Percentiles rank a stretch among this genome's conserved stretches.
Evolutionary conservation across 2,329 filamentous ascomycete genomes (phyloP).

Genomic region (Plenodomus tracheiphilus): DNA sequence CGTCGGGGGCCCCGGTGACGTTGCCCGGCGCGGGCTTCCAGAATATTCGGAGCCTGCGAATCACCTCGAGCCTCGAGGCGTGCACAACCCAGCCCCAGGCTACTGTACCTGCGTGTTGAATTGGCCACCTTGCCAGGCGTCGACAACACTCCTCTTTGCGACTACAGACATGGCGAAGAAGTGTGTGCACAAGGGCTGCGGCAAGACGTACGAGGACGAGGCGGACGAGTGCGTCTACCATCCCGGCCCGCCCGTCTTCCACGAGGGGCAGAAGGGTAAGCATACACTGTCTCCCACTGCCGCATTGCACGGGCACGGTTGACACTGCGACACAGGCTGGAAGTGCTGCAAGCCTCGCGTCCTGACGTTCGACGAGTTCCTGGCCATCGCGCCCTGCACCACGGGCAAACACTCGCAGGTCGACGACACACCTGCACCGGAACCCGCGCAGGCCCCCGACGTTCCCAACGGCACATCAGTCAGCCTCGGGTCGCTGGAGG

Average conservation of each 20-base stretch:
- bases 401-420: slow-evolving; percentile 89
- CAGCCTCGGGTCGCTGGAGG: slow-evolving; percentile 35
- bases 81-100: slow-evolving; percentile 6
- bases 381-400: slow-evolving; percentile 88
- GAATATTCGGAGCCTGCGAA: slow-evolving; percentile 38
- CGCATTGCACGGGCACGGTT: not conserved
- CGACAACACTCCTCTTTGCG: not conserved
- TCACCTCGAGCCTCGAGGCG: slow-evolving; percentile 19
- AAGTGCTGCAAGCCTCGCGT: slow-evolving; percentile 98
- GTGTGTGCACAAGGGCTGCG: slow-evolving; percentile 96
- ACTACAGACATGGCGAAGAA: slow-evolving; percentile 67
- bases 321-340: slow-evolving; percentile 69
- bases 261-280: slow-evolving; percentile 95
- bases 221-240: slow-evolving; percentile 89
- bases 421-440: slow-evolving; percentile 66
- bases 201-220: slow-evolving; percentile 80
- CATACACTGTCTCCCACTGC: slow-evolving; percentile 1
- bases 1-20: slow-evolving; percentile 32
- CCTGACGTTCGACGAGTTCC: slow-evolving; percentile 97
- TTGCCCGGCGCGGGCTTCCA: slow-evolving; percentile 32
- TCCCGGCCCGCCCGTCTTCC: slow-evolving; percentile 86
- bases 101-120: too few relatives aligned
- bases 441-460: slow-evolving; percentile 49
- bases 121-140: slow-evolving; percentile 7
- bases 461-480: slow-evolving; percentile 42